Conservation (phyloP, 139 green algal species). For the Volvox africanus region DNA sequence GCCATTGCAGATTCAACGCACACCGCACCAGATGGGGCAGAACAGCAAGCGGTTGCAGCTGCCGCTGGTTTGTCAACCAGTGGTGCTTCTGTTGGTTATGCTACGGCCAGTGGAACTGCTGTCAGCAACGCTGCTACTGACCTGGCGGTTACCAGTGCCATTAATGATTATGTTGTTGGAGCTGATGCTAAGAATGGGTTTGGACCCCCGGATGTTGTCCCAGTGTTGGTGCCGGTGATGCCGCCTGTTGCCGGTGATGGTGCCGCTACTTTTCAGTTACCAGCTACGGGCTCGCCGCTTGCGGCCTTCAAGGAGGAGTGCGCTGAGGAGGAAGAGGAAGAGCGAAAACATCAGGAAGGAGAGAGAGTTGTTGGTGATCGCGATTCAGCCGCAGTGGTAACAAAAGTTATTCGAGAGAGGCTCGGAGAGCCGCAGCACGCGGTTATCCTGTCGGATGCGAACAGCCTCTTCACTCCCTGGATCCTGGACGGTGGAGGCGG, state of each 20-base stretch:
- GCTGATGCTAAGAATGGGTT: no score
- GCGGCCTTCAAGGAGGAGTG: neutral
- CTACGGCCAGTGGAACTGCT: no score
- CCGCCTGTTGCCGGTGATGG: no score
- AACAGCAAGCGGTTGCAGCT: neutral
- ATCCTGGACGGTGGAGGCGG: slow-evolving; percentile 41
- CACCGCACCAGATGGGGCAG: neutral
- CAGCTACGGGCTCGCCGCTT: neutral
- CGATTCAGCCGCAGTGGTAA: no score
- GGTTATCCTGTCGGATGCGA: slow-evolving; percentile 61
- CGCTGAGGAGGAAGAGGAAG: neutral
- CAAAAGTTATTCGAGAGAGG: neutral
- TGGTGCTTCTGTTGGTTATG: neutral
- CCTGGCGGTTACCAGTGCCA: neutral
- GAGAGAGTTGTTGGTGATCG: neutral
- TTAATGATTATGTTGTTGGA: neutral
- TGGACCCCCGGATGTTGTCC: no score
- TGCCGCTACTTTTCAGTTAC: neutral
- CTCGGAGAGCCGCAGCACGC: neutral
- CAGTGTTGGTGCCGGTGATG: neutral
- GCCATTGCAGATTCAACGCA: slow-evolving; percentile 4
- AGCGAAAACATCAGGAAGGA: no score
- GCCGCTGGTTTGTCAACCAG: neutral
- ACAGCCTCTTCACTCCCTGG: slow-evolving; percentile 66
- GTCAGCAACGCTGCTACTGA: neutral